Base-by-base conservation (phyloP, 169 alveolate species). In the Plasmodium gaboni region DNA sequence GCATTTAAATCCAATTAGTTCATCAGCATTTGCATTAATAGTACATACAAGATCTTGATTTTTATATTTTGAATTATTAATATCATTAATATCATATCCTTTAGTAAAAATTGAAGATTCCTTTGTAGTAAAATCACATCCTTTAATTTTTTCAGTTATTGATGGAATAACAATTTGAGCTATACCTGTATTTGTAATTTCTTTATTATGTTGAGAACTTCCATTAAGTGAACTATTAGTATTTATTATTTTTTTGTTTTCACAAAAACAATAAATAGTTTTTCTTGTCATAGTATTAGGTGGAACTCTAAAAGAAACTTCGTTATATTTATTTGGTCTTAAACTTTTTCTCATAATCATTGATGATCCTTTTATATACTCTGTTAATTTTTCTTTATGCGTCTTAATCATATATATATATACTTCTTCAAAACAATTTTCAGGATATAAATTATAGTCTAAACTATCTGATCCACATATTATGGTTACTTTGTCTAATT, bases 1-100 rank as follows among this genome's bases (percentile, higher is more conserved):
- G 19, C 91, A 83, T 59, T 69, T 83, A 65, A 83, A 83, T 13
- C 91, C 91, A 55, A 83, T 53, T 2, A 83, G 4, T 13, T 67
- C 17, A 67, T 70, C 15, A 53, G 13, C 73, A 19, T 17, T 8
- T 17, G 68, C 80, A 6, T 44, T 55, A 4, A 69, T 6, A 7
- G 9, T 57, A 24, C 91, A 83, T 51, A 57, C 9, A 55, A 83
- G 32, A 10, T 57, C 44, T 15, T 68, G 32, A 26, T 51, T 68
- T 3, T 3, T 10, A 17, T 26, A 61, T 59, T 32, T 3, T 15
- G 44, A 17, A 10, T 10, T 13, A 57, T 53, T 26, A 13, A 38
- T 42, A 4, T 15, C n/a, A 15, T 15, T 10, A n/a, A 15, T 6
- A 22, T n/a, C 19, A 53, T 51, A 38, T 1, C 83, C 83, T 15